Base-by-base conservation (phyloP, 768 basidiomycete genomes). In the Grammothele lineata region DNA sequence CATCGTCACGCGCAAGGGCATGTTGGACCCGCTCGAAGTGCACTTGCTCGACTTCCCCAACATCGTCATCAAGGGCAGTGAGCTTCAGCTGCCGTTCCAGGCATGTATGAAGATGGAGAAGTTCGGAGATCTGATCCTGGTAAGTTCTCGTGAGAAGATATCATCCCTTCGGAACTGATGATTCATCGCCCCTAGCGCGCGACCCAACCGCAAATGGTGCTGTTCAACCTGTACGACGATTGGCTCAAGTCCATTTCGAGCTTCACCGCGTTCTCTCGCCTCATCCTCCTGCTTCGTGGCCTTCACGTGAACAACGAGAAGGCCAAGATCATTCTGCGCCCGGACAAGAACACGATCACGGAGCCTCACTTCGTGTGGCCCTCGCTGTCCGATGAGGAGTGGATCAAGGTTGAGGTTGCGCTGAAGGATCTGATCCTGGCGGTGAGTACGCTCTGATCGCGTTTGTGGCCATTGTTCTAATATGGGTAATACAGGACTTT, bases 51-150 rank as follows among this genome's bases (percentile, higher is more conserved):
- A 99, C 70, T 99, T 99, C 85, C 96, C 96, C 42, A 99, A 99
- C 69, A 99, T 99, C 56, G 96, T 99, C 67, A 99, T 99, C 76
- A 98, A 98, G 72, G 96, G 96, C 48, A 93, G 90, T 56, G 96
- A 99, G 66, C 74, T 99, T 39, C 96, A 99, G 60, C 73, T 98
- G 47, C 96, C 96, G 0, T 99, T 99, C 93, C 95, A 98, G 69
- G 95, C 96, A 14, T 95, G 93, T 58, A 93, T 99, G 91, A 98
- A 98, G 76, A 94, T 98, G 87, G 96, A 99, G 78, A 97, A 98
- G 69, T 98, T 99, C 57, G 96, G 96, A 71, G 96, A 99, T 65
- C 73, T 99, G 52, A 97, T 97, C 55, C 66, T 97, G 64, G 85
- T 85, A 62, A 42, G 75, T 58, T 32, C 45, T 26, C 35, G 36